Conservation (phyloP, 768 basidiomycete genomes). For the Trametes gibbosa region DNA sequence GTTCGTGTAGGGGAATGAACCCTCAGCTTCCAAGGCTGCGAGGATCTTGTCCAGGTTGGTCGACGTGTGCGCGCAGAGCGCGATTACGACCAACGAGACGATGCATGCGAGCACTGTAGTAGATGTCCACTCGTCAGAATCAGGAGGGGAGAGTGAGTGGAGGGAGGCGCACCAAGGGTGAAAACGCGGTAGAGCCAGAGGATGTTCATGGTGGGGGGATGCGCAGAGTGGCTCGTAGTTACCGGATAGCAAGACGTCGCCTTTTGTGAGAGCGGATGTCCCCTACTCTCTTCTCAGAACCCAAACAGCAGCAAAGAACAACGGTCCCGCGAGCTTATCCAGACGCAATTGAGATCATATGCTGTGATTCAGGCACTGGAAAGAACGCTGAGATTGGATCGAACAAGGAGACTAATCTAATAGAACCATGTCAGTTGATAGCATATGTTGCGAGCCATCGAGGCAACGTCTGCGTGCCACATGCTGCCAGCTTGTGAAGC, state of each 20-base stretch:
- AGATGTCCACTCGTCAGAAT: neutral
- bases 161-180: neutral
- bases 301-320: no score
- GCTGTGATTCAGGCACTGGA: no score
- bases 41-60: slow-evolving; percentile 1
- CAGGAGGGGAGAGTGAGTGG: neutral
- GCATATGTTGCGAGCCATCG: no score
- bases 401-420: no score
- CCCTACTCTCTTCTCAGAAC: no score
- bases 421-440: no score
- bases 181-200: slow-evolving; percentile 8
- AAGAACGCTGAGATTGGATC: no score
- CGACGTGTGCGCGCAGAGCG: slow-evolving; percentile 7
- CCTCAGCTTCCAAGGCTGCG: neutral
- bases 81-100: neutral
- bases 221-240: neutral
- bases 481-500: no score
- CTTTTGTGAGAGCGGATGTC: neutral
- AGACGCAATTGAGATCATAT: neutral
- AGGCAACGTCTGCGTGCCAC: no score
- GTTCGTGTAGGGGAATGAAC: neutral
- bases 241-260: neutral
- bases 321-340: neutral
- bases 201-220: neutral
- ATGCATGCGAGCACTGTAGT: neutral